Conservation (phyloP, 2,329 filamentous ascomycete species). For the Stagonosporopsis chrysanthemi region DNA sequence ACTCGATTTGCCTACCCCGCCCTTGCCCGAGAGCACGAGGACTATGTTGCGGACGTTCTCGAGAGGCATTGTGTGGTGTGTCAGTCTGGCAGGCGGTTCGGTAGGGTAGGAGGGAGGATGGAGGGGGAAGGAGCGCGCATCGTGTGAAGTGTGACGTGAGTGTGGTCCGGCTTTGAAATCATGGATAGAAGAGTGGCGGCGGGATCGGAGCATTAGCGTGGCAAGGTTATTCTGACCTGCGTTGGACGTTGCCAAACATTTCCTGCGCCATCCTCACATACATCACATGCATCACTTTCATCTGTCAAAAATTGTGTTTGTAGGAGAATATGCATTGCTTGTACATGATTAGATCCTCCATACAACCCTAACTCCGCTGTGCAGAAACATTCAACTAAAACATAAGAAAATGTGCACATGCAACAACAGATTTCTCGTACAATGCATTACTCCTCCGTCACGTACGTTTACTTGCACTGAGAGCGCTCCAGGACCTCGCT, state of each 20-base stretch:
- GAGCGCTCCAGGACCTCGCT: slow-evolving; percentile 32
- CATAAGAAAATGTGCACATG: slow-evolving; percentile 11
- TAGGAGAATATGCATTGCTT: slow-evolving; percentile 20
- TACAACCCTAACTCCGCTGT: slow-evolving; percentile 25
- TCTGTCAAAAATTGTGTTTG: neutral
- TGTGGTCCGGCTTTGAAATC: slow-evolving; percentile 43
- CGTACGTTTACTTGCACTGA: slow-evolving; percentile 25
- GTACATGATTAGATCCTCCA: slow-evolving; percentile 24
- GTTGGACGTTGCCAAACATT: neutral
- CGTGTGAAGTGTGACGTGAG: slow-evolving; percentile 27
- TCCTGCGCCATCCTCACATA: neutral
- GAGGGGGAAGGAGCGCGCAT: slow-evolving; percentile 5
- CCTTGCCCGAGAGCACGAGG: slow-evolving; percentile 92
- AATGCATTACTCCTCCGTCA: neutral
- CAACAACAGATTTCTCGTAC: neutral
- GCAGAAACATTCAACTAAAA: slow-evolving; percentile 6
- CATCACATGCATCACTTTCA: neutral
- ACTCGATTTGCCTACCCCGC: slow-evolving; percentile 96
- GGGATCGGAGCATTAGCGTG: slow-evolving; percentile 31
- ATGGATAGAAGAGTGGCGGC: slow-evolving; percentile 35
- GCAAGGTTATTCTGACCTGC: slow-evolving; percentile 16
- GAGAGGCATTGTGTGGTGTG: slow-evolving; percentile 66
- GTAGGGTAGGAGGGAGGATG: neutral
- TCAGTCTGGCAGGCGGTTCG: slow-evolving; percentile 33
- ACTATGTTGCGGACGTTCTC: slow-evolving; percentile 78